These are phyloP conservation scores for Coemansia sp. DNA, from an alignment of 192 early-diverging fungal species.

Conservation along the genomic window DNA sequence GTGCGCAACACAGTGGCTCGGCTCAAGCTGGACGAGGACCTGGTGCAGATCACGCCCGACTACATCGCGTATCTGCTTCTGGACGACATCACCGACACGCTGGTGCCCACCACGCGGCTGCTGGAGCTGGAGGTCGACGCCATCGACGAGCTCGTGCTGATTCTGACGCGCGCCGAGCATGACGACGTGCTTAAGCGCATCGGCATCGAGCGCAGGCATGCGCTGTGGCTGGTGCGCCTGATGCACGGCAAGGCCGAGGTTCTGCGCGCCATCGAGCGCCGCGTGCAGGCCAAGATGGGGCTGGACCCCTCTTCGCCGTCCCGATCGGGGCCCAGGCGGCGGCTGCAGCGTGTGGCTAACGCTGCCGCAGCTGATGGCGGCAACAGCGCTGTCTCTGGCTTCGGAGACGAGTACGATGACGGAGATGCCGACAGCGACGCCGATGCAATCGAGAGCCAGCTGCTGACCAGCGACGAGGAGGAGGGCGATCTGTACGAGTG, in stretches of 20 bases:
- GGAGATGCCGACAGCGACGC: constrained; percentile 7
- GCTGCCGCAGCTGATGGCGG: neutral
- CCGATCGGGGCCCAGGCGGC: neutral
- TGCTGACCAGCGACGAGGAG: constrained; percentile 54
- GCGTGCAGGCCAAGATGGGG: constrained; percentile 23
- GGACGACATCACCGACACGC: constrained; percentile 92
- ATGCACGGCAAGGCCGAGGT: constrained; percentile 76
- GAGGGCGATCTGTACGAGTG: constrained; percentile 46
- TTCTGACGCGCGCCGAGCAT: constrained; percentile 84
- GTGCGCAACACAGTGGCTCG: constrained; percentile 62
- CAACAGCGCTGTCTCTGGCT: neutral
- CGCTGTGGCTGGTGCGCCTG: constrained; percentile 69
- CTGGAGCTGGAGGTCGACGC: constrained; percentile 96
- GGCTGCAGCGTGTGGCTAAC: neutral
- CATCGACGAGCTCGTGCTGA: constrained; percentile 92
- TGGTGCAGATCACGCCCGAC: constrained; percentile 56
- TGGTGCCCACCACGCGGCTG: constrained; percentile 80
- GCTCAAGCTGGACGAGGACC: constrained; percentile 40
- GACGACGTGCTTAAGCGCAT: constrained; percentile 75
- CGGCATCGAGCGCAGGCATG: constrained; percentile 68
- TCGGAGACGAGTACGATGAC: neutral
- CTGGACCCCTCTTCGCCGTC: neutral
- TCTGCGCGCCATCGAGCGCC: constrained; percentile 66
- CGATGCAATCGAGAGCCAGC: constrained; percentile 36
- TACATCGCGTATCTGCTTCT: constrained; percentile 93